A percentile compares a stretch with the other conserved stretches of the same genome.
These are phyloP conservation scores for Houttuynia cordata DNA, from an alignment of 164 flowering plant species.

Conservation along the genomic window DNA sequence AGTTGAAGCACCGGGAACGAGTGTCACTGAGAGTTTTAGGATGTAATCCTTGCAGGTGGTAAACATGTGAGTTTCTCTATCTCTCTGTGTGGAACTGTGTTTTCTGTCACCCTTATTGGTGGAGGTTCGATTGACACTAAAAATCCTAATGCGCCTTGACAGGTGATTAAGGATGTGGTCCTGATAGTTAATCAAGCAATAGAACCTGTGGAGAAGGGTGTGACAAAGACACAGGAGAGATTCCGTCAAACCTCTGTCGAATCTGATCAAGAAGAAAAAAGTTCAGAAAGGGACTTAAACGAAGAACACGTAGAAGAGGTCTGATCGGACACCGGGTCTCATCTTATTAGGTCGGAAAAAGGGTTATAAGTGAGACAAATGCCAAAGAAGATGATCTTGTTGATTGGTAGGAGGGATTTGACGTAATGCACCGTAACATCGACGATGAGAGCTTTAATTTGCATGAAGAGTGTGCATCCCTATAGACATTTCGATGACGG, in stretches of 20 bases:
- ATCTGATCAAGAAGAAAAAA: constrained; percentile 22
- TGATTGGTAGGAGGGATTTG: background rate
- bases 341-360: constrained; percentile 7
- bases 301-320: constrained; percentile 29
- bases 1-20: constrained; percentile 67
- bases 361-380: constrained; percentile 1
- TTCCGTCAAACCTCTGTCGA: constrained; percentile 34
- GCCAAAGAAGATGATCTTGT: background rate
- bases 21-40: constrained; percentile 74
- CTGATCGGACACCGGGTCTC: constrained; percentile 9
- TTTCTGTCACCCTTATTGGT: no score
- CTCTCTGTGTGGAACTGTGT: background rate
- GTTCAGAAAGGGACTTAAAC: constrained; percentile 24
- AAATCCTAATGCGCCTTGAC: background rate
- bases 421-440: background rate
- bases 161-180: constrained; percentile 87
- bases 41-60: constrained; percentile 54
- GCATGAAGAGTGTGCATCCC: no score
- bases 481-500: no score
- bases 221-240: constrained; percentile 71
- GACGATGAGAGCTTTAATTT: no score
- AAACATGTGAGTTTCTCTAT: constrained; percentile 24
- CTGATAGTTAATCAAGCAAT: constrained; percentile 86
- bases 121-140: no score
- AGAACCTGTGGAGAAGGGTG: constrained; percentile 77